Evolutionary conservation across 2,329 filamentous ascomycete species (phyloP).

Genomic region (Colletotrichum sp.): DNA sequence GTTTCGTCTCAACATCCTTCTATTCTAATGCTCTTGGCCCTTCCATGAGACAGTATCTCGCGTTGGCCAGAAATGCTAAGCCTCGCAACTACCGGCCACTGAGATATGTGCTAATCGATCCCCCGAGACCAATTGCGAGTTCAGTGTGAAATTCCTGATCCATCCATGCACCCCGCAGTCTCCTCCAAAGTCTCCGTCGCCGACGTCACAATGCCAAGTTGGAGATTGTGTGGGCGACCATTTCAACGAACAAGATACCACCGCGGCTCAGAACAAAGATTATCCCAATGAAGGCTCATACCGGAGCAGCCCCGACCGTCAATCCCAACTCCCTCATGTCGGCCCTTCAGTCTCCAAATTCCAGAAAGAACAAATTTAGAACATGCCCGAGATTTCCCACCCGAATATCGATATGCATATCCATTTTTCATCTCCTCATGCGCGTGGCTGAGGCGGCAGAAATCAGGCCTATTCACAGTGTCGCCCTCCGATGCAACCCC

Average conservation of each 20-base stretch:
- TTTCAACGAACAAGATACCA: background rate
- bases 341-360: background rate
- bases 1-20: constrained; percentile 18
- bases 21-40: background rate
- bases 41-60: background rate
- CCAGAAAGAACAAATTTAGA: constrained; percentile 12
- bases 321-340: background rate
- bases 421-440: constrained; percentile 15
- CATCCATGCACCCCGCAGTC: constrained; percentile 17
- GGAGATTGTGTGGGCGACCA: background rate
- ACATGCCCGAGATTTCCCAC: constrained; percentile 8
- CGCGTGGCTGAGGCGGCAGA: constrained; percentile 4
- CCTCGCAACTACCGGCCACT: background rate
- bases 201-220: constrained; percentile 14
- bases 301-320: background rate
- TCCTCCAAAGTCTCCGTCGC: background rate
- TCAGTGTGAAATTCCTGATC: constrained; percentile 8
- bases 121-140: background rate
- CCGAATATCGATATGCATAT: constrained; percentile 7
- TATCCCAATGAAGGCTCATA: constrained; percentile 5
- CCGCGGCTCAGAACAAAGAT: background rate
- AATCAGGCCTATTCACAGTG: background rate
- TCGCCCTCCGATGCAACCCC: constrained; percentile 4
- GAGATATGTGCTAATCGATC: background rate
- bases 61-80: background rate